Percentiles rank a stretch among this genome's conserved stretches.
Evolutionary conservation across 495 filamentous ascomycete genomes (phyloP).

Genomic region (Aspergillus coremiiformis): DNA sequence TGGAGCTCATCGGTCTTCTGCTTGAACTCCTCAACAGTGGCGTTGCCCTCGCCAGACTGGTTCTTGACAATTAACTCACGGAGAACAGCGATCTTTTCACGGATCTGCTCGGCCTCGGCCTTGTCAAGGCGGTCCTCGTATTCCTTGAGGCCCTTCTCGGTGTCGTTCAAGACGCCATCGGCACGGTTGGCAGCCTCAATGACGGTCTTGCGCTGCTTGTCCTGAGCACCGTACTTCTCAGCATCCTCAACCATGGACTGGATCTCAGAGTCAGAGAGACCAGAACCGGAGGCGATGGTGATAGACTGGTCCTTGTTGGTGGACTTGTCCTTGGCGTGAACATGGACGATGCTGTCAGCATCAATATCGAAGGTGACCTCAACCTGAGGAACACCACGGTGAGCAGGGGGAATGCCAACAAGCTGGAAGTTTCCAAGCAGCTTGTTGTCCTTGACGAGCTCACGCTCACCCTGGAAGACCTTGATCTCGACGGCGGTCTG

Average conservation of each 20-base stretch:
- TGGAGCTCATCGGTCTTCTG: constrained; percentile 97
- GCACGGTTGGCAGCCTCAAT: constrained; percentile 96
- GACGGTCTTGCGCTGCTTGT: constrained; percentile 93
- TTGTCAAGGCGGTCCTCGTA: constrained; percentile 94
- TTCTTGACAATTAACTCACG: constrained; percentile 90
- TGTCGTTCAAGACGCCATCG: constrained; percentile 93
- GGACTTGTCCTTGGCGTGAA: constrained; percentile 98
- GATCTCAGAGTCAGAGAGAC: constrained; percentile 92
- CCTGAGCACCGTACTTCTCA: constrained; percentile 88
- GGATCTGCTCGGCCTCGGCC: constrained; percentile 83
- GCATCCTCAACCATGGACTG: constrained; percentile 95
- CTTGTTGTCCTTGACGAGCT: constrained; percentile 99
- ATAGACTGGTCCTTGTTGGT: constrained; percentile 99
- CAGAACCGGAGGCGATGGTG: constrained; percentile 96
- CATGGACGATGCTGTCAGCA: constrained; percentile 97
- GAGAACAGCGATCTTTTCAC: constrained; percentile 84
- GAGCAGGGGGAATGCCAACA: constrained; percentile 92
- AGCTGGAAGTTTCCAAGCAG: constrained; percentile 99
- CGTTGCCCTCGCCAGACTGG: constrained; percentile 81
- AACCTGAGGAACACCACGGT: constrained; percentile 95
- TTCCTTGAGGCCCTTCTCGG: constrained; percentile 97
- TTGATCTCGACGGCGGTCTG: constrained; percentile 99
- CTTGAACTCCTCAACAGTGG: constrained; percentile 88
- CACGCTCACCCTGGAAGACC: constrained; percentile 99
- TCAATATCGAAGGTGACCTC: constrained; percentile 99